Conservation (phyloP, 805 yeast species). For the Ogataea philodendri region DNA sequence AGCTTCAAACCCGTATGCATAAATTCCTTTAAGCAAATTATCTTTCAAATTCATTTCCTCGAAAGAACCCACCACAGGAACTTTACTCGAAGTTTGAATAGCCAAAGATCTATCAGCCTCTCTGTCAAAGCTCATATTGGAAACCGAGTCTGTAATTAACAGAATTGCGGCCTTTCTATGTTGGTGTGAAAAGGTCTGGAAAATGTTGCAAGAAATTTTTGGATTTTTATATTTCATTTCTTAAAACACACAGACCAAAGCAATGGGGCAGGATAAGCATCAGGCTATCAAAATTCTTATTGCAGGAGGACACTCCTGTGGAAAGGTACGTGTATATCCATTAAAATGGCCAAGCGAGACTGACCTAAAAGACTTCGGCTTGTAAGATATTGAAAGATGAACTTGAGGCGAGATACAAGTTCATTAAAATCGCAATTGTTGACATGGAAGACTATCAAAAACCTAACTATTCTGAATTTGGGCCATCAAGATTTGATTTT, state of each 20-base stretch:
- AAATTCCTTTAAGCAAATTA: slow-evolving; percentile 58
- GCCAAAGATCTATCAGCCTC: slow-evolving; percentile 57
- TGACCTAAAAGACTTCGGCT: slow-evolving; percentile 20
- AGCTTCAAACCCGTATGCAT: slow-evolving; percentile 76
- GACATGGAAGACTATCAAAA: slow-evolving; percentile 25
- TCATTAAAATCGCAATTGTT: slow-evolving; percentile 21
- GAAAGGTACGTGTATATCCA: slow-evolving; percentile 33
- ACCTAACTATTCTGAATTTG: slow-evolving; percentile 11
- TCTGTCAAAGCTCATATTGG: slow-evolving; percentile 57
- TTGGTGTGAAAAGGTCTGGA: no score
- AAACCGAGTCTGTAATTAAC: neutral
- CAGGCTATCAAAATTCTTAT: slow-evolving; percentile 27
- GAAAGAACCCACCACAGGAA: slow-evolving; percentile 52
- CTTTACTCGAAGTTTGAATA: slow-evolving; percentile 60
- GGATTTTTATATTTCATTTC: no score
- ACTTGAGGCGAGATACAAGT: slow-evolving; percentile 21
- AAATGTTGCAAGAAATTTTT: no score
- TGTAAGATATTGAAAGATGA: slow-evolving; percentile 22
- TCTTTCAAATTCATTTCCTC: slow-evolving; percentile 76
- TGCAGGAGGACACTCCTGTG: slow-evolving; percentile 38
- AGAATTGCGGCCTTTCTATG: no score
- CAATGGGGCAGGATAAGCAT: no score
- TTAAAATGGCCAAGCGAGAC: no score
- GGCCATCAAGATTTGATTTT: slow-evolving; percentile 45
- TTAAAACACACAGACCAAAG: no score